Percentiles rank a stretch among this genome's conserved stretches.
Conservation (phyloP, 306 rosid genomes). For the Oemleria cerasiformis region DNA sequence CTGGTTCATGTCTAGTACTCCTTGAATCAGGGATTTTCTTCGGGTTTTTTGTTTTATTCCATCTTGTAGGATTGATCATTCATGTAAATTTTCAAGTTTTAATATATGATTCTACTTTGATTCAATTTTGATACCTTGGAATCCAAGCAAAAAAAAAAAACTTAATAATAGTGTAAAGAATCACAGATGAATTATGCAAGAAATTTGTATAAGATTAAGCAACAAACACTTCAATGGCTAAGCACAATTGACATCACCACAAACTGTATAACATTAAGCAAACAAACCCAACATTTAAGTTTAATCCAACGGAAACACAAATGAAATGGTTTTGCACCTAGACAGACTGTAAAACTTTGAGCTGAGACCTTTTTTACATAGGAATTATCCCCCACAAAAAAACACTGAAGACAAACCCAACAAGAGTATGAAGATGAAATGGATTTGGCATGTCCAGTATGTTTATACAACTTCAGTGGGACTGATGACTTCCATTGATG, state of each 20-base stretch:
- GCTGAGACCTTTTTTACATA: conserved; percentile 35
- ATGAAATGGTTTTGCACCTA: conserved; percentile 17
- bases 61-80: too few relatives aligned
- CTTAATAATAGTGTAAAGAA: not conserved
- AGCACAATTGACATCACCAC: conserved; percentile 18
- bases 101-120: not conserved
- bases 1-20: not conserved
- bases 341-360: conserved; percentile 27
- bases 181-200: not conserved
- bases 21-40: not conserved
- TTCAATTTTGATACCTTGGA: not conserved
- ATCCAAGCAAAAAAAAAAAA: not conserved
- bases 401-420: conserved; percentile 44
- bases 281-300: conserved; percentile 15
- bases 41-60: not conserved
- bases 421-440: conserved; percentile 28
- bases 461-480: conserved; percentile 37
- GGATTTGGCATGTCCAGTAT: conserved; percentile 5
- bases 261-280: conserved; percentile 21
- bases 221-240: not conserved
- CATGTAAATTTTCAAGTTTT: not conserved
- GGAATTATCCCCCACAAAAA: conserved; percentile 35
- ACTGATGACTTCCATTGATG: conserved; percentile 31
- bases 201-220: not conserved
- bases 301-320: conserved; percentile 23